Evolutionary conservation across 208 protist species (phyloP), one percentile per base, ranked within the genome.

Genomic region (Wallacemonas rigidus): DNA sequence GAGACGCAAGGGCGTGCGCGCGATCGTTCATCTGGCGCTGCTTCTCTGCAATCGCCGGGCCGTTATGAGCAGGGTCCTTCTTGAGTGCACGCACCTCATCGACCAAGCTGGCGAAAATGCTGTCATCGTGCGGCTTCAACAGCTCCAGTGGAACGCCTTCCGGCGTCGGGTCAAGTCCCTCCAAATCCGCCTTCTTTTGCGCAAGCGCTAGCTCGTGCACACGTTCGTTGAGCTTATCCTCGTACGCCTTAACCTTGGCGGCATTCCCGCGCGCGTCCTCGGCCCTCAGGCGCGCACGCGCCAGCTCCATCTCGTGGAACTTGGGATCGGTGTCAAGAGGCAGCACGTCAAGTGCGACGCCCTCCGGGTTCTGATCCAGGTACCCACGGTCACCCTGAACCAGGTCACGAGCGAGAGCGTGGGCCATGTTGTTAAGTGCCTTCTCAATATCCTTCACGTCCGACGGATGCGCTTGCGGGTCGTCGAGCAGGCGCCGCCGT

Each of bases 191-290:
- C 44, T 73, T 65, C 47, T 85, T 82, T 60, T 82, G 79, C 41
- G 83, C 78, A 15, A 78, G 62, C 8, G 82, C 90, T 39, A 95
- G 74, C 51, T 88, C 82, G 54, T 77, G 63, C 17, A 86, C 86
- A 36, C 86, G 82, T 5, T 75, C 71, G 69, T 95, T 95, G 14
- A 95, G 75, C 38, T 83, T 74, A 12, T 69, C 69, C 69, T 92
- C 83, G 9, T 85, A 48, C 14, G 67, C 72, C 41, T 67, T 65
- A 11, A 92, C 76, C 57, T 80, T 79, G 11, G 71, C 61, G 0
- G 64, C 76, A 61, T 86, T 82, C 1, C 53, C 64, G 11, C 50
- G 17, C 7, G 81, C 69, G 55, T 91, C 70, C 54, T 85, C 67
- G 0, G 76, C 76, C 47, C 74, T 76, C 6, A 92, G 76, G 41